These are phyloP conservation scores for Quercus agrifolia DNA, from an alignment of 306 rosid genomes.

Conservation along the genomic window DNA sequence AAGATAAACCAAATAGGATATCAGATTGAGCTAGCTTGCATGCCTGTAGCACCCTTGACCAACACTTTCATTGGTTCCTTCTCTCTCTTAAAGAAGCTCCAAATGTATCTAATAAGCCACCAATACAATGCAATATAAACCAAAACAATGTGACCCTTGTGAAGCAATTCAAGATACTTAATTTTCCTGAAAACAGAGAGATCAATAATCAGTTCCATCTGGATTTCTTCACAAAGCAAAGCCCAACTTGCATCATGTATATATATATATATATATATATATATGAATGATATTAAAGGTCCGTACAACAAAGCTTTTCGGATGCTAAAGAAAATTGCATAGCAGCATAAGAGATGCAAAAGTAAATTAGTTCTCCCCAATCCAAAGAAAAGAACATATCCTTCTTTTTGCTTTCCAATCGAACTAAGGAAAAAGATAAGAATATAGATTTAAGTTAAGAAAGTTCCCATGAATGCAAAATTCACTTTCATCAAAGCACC, in stretches of 20 bases:
- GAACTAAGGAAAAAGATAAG: background rate
- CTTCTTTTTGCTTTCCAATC: background rate
- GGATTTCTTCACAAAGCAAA: slow-evolving; percentile 18
- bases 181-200: slow-evolving; percentile 28
- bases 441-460: background rate
- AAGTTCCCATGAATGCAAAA: background rate
- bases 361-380: slow-evolving; percentile 5
- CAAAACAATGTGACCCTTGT: slow-evolving; percentile 46
- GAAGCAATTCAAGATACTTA: slow-evolving; percentile 33
- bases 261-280: background rate
- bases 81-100: slow-evolving; percentile 49
- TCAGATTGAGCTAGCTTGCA: slow-evolving; percentile 6
- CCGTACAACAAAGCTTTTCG: slow-evolving; percentile 33
- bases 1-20: background rate
- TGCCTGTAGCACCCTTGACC: slow-evolving; percentile 92
- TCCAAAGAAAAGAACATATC: slow-evolving; percentile 39
- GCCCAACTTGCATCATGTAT: background rate
- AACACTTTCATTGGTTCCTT: slow-evolving; percentile 71
- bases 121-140: slow-evolving; percentile 52
- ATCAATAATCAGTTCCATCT: slow-evolving; percentile 22
- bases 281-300: slow-evolving; percentile 30
- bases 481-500: background rate
- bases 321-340: slow-evolving; percentile 45
- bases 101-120: slow-evolving; percentile 63
- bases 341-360: slow-evolving; percentile 32